Evolutionary conservation across 108 stramenopile genomes (phyloP).

Genomic region (Nitzschia putrida): DNA sequence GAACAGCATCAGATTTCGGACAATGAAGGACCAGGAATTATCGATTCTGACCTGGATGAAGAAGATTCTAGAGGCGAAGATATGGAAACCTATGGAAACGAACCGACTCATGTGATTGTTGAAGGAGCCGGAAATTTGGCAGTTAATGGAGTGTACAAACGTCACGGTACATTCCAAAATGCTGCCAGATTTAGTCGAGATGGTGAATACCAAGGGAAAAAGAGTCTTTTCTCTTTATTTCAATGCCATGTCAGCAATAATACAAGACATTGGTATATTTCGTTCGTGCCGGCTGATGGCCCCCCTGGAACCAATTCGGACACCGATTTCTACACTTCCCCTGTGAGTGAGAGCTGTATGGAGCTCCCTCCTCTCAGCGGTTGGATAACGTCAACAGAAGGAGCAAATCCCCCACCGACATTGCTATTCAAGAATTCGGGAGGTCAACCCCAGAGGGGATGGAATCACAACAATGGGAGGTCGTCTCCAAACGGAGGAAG

Average conservation of each 20-base stretch:
- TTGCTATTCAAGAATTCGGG: conserved; percentile 13
- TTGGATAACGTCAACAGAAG: conserved; percentile 55
- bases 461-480: not conserved
- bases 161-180: conserved; percentile 62
- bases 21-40: conserved; percentile 50
- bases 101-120: conserved; percentile 42
- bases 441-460: not conserved
- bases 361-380: conserved; percentile 42
- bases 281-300: conserved; percentile 70
- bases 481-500: too few relatives aligned
- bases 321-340: conserved; percentile 83
- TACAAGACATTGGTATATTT: conserved; percentile 87
- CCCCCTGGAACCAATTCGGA: conserved; percentile 80
- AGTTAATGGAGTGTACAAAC: conserved; percentile 76
- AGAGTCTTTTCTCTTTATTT: conserved; percentile 56
- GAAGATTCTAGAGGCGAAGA: conserved; percentile 59
- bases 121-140: conserved; percentile 69
- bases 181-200: conserved; percentile 62
- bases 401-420: conserved; percentile 42
- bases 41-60: conserved; percentile 79
- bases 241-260: conserved; percentile 85
- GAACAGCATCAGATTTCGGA: conserved; percentile 58
- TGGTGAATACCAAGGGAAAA: conserved; percentile 54
- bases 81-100: conserved; percentile 21
- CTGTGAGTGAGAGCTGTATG: conserved; percentile 27